A percentile compares a stretch with the other conserved stretches of the same genome.
phyloP scores from a whole-genome alignment of 2,329 filamentous ascomycete genomes.

The Myriangium duriaei region DNA sequence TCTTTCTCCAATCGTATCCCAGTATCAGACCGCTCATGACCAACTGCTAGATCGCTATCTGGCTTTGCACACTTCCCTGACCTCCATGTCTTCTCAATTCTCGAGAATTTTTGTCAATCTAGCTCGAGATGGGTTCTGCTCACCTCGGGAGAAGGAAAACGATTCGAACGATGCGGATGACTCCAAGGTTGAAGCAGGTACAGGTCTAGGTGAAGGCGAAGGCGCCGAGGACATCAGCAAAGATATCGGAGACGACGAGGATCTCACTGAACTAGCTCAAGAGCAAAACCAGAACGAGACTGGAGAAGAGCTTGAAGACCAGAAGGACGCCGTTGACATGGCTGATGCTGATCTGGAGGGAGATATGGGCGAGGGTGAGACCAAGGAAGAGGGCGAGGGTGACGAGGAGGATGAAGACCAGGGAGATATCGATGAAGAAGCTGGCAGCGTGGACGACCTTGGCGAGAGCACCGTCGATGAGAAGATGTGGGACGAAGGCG shows the following conservation, averaged over 20 bases:
- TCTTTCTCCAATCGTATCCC: constrained; percentile 57
- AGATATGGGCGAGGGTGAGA: constrained; percentile 48
- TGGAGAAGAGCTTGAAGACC: constrained; percentile 55
- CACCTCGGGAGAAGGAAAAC: constrained; percentile 61
- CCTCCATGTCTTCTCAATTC: constrained; percentile 63
- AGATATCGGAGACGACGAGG: constrained; percentile 86
- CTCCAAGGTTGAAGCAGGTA: constrained; percentile 79
- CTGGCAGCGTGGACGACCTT: constrained; percentile 80
- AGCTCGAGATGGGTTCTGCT: constrained; percentile 79
- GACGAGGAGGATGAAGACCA: constrained; percentile 52
- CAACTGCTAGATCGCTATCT: constrained; percentile 47
- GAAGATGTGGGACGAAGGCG: constrained; percentile 92
- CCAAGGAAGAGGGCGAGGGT: constrained; percentile 37
- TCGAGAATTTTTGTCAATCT: constrained; percentile 68
- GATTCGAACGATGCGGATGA: constrained; percentile 26
- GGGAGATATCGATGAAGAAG: constrained; percentile 69
- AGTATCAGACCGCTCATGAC: constrained; percentile 54
- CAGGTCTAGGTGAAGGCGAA: constrained; percentile 86
- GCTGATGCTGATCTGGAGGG: constrained; percentile 86
- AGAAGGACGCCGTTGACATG: constrained; percentile 83
- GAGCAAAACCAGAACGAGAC: constrained; percentile 51
- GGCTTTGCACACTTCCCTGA: constrained; percentile 55
- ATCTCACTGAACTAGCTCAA: constrained; percentile 81
- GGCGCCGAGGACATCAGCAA: constrained; percentile 97
- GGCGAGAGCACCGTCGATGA: constrained; percentile 87